Evolutionary conservation across 2,329 filamentous ascomycete species (phyloP).

Genomic region (Botryotinia narcissicola): DNA sequence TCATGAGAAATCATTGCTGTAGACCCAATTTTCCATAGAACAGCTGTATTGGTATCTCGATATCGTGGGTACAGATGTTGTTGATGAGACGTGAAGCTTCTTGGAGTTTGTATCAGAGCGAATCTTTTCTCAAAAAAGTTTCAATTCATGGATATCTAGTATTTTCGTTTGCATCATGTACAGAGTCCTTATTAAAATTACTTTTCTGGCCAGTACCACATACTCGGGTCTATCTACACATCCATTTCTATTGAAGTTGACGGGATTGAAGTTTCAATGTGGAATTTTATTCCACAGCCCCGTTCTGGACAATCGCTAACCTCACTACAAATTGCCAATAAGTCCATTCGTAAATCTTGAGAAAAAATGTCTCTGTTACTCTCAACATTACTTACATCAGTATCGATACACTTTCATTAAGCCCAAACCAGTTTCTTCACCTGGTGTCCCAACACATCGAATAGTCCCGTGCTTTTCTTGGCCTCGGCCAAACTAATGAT

Average conservation of each 20-base stretch:
- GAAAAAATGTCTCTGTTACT: neutral
- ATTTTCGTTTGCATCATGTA: neutral
- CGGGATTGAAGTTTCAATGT: neutral
- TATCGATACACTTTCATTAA: constrained; percentile 21
- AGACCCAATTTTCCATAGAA: constrained; percentile 9
- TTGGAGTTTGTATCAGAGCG: neutral
- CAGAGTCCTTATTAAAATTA: neutral
- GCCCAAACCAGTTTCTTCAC: constrained; percentile 92
- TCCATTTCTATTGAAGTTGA: neutral
- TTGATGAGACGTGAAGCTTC: neutral
- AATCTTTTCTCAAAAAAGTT: neutral
- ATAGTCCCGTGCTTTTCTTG: constrained; percentile 77
- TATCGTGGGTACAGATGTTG: neutral
- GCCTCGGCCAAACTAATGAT: constrained; percentile 85
- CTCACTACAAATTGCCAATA: neutral
- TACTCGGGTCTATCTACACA: constrained; percentile 5
- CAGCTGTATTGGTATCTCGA: neutral
- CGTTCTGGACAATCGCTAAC: neutral
- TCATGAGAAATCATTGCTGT: neutral
- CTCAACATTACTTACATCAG: neutral
- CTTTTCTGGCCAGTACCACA: neutral
- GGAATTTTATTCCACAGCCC: neutral
- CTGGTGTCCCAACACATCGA: constrained; percentile 85
- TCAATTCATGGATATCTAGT: neutral
- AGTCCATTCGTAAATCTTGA: neutral